A percentile compares a stretch with the other conserved stretches of the same genome.
phyloP scores from a whole-genome alignment of 2,329 filamentous ascomycete genomes.

The Sclerotinia borealis region DNA sequence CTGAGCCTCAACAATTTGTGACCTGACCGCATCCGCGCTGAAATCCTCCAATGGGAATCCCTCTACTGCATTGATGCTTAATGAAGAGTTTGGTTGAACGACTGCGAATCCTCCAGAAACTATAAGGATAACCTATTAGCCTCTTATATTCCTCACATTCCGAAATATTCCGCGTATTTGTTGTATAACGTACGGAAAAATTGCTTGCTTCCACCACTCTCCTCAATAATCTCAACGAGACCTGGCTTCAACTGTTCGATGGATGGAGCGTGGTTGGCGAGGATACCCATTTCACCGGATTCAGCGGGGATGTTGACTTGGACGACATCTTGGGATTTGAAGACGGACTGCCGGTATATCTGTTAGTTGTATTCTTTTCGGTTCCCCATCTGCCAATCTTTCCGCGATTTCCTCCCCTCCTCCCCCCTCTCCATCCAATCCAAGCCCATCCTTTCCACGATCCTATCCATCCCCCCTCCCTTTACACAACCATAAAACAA shows the following conservation, averaged over 20 bases:
- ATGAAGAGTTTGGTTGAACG: conserved; percentile 86
- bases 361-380: conserved; percentile 18
- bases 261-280: conserved; percentile 96
- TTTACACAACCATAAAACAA: neutral
- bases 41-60: conserved; percentile 94
- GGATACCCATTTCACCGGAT: conserved; percentile 98
- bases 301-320: conserved; percentile 99
- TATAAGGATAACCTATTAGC: conserved; percentile 35
- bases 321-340: conserved; percentile 65
- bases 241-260: conserved; percentile 99
- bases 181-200: conserved; percentile 78
- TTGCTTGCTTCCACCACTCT: conserved; percentile 83
- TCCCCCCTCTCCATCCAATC: neutral
- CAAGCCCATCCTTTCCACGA: neutral
- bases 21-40: conserved; percentile 80
- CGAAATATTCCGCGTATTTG: neutral
- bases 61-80: conserved; percentile 99
- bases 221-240: conserved; percentile 91
- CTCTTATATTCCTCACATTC: neutral
- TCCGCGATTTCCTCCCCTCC: neutral
- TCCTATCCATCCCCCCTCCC: neutral
- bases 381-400: neutral
- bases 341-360: conserved; percentile 55
- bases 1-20: conserved; percentile 90
- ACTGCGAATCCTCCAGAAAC: conserved; percentile 96